phyloP scores from a whole-genome alignment of 192 early-diverging fungal species.

The Paraglomus brasilianum region DNA sequence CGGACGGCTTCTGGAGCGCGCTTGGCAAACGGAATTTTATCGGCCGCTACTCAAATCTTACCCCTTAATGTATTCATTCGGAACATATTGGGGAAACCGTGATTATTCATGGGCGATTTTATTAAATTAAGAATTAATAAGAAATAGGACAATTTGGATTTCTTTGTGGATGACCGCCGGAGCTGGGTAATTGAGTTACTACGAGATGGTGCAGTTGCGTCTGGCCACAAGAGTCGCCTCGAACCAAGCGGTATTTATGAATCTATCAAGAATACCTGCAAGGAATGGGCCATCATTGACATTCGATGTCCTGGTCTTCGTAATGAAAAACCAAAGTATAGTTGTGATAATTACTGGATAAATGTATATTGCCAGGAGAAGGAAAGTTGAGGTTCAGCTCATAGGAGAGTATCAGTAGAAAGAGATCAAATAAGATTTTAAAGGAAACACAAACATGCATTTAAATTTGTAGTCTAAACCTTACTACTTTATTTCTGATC shows the following conservation, averaged over 20 bases:
- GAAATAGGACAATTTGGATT: slow-evolving; percentile 8
- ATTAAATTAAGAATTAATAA: too few relatives aligned
- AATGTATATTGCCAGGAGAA: neutral
- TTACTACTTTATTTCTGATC: too few relatives aligned
- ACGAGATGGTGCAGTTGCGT: neutral
- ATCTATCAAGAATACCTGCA: neutral
- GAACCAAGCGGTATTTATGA: neutral
- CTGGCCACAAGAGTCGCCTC: neutral
- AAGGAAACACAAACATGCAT: too few relatives aligned
- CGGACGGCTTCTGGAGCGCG: slow-evolving; percentile 8
- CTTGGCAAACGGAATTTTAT: slow-evolving; percentile 34
- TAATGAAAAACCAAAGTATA: neutral
- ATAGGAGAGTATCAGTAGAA: too few relatives aligned
- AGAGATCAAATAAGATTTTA: too few relatives aligned
- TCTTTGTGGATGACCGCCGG: slow-evolving; percentile 8
- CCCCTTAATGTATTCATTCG: neutral
- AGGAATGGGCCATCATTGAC: slow-evolving; percentile 21
- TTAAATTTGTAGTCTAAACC: too few relatives aligned
- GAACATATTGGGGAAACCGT: neutral
- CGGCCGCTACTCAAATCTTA: slow-evolving; percentile 14
- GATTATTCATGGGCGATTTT: too few relatives aligned
- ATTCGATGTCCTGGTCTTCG: slow-evolving; percentile 17
- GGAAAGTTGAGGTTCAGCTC: slow-evolving; percentile 1
- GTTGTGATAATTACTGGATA: too few relatives aligned
- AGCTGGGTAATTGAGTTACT: slow-evolving; percentile 31